These are phyloP conservation scores for Phytophthora pinifolia DNA, from an alignment of 352 stramenopile species.

Conservation along the genomic window DNA sequence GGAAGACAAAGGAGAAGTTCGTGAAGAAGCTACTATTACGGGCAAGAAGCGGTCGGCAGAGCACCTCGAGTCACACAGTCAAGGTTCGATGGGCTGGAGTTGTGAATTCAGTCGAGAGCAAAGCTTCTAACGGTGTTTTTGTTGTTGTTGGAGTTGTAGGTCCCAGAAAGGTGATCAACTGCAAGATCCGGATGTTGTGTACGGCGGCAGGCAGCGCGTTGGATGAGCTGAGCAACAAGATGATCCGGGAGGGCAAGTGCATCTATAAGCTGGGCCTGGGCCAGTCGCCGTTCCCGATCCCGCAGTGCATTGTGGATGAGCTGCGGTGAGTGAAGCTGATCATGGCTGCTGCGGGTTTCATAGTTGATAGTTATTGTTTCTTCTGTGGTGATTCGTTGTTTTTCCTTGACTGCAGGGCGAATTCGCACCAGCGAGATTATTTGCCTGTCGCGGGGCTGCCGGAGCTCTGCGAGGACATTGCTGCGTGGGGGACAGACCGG, in stretches of 20 bases:
- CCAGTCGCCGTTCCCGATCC: conserved; percentile 86
- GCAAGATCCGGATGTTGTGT: conserved; percentile 86
- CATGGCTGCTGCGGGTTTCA: conserved; percentile 11
- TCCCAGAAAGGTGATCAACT: conserved; percentile 82
- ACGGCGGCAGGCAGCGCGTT: conserved; percentile 75
- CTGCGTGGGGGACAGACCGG: conserved; percentile 56
- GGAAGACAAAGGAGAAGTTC: neutral
- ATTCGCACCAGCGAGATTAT: conserved; percentile 85
- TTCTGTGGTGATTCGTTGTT: neutral
- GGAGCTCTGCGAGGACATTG: conserved; percentile 78
- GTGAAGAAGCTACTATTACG: conserved; percentile 2
- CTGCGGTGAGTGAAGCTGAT: conserved; percentile 47
- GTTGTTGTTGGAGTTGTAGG: conserved; percentile 33
- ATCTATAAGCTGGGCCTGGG: conserved; percentile 88
- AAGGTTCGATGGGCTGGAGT: conserved; percentile 24
- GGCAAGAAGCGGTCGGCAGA: conserved; percentile 54
- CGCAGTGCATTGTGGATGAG: conserved; percentile 87
- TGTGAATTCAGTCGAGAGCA: too few species aligned
- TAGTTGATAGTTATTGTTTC: conserved; percentile 3
- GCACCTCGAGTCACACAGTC: conserved; percentile 30
- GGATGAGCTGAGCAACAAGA: conserved; percentile 85
- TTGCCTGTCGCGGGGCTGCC: conserved; percentile 75
- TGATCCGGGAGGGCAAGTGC: conserved; percentile 75
- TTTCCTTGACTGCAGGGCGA: conserved; percentile 35
- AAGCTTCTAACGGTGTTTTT: conserved; percentile 1